Percentiles rank a stretch among this genome's conserved stretches.
Evolutionary conservation across 108 stramenopile genomes (phyloP).

Genomic region (Skeletonema tropicum): DNA sequence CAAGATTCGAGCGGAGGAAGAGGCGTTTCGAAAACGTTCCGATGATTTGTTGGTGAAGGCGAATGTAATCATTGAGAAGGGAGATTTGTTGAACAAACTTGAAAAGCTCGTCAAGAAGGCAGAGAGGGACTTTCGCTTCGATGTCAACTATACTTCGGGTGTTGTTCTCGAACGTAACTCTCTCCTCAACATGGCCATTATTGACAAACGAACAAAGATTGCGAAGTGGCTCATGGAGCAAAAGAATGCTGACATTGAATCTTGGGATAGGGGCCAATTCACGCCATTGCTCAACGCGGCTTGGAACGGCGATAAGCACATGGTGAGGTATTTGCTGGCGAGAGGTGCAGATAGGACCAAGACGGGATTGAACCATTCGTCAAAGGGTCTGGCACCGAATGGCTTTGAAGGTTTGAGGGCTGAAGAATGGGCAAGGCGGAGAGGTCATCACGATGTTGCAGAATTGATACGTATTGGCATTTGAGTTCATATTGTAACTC

Average conservation of each 20-base stretch:
- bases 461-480: conserved; percentile 72
- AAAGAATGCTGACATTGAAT: conserved; percentile 78
- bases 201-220: conserved; percentile 70
- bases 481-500: conserved; percentile 7
- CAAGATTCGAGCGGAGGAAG: conserved; percentile 56
- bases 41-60: conserved; percentile 72
- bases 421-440: conserved; percentile 75
- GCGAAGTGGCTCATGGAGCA: conserved; percentile 77
- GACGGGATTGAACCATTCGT: conserved; percentile 69
- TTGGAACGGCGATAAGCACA: conserved; percentile 66
- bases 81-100: conserved; percentile 68
- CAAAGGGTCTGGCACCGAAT: conserved; percentile 63
- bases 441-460: conserved; percentile 71
- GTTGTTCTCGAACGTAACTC: conserved; percentile 84
- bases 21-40: conserved; percentile 59
- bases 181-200: conserved; percentile 80
- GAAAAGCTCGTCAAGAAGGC: conserved; percentile 68
- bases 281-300: conserved; percentile 86
- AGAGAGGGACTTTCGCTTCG: conserved; percentile 66
- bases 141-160: conserved; percentile 75
- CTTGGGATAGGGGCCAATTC: conserved; percentile 75
- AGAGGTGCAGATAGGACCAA: conserved; percentile 63
- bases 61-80: conserved; percentile 54
- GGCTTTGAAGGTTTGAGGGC: conserved; percentile 79
- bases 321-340: conserved; percentile 72